Evolutionary conservation across 352 stramenopile genomes (phyloP), one percentile per base, ranked within the genome.

Genomic region (Phytopythium delawarense): DNA sequence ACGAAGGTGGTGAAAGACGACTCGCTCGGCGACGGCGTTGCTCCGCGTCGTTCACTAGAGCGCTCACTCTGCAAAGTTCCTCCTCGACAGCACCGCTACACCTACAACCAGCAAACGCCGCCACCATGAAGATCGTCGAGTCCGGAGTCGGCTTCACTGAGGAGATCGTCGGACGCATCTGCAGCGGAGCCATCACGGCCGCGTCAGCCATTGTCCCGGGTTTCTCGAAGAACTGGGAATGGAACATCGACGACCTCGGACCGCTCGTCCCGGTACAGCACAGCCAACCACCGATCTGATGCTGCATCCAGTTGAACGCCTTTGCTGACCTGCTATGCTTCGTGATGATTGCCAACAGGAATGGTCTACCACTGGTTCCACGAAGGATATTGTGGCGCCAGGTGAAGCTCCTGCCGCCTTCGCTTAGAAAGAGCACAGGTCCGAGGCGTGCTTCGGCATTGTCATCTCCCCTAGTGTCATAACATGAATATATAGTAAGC

Each of bases 221-320:
- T 9, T 25, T 67, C 5, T 58, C 55, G n/a, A 45, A 32, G 42
- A 56, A 59, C 49, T 51, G 61, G 25, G 40, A 34, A 28, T 63
- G 54, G 55, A 46, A 67, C 11, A 46, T 67, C 48, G 34, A 48
- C 35, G 62, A 63, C 25, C 50, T 67, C 21, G 54, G 62, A 1
- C 12, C 45, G 25, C 62, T 67, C 11, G 37, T 67, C 16, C 62
- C 62, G 39, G 39, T 45, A 45, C 12, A 18, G 25, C 3, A n/a
- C n/a, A n/a, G n/a, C n/a, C 25, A 30, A 30, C 25, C 1, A 30
- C 3, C 25, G 3, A 30, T 3, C 25, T 30, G 25, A 30, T 30
- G 25, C 25, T 30, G 1, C 25, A 1, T 30, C 25, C 25, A 30
- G 3, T 30, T 30, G 25, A 30, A 30, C 25, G 0, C 39, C 39